Evolutionary conservation across 106 monocot genomes (phyloP), one percentile per base, ranked within the genome.

Genomic region (Dendrobium nobile): DNA sequence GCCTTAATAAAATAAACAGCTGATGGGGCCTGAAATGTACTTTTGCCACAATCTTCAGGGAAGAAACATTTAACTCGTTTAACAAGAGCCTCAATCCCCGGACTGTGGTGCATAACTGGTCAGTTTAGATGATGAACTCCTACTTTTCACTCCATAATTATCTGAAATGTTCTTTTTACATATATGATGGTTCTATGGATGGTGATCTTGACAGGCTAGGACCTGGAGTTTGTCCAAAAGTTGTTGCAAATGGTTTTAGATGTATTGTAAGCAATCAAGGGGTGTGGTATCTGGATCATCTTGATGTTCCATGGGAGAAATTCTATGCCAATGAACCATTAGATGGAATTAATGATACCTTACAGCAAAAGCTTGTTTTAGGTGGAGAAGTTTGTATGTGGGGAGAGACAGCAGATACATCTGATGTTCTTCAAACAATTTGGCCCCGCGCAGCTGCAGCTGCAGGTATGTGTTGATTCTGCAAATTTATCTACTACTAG

Each of bases 301-400:
- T 95, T 9, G 91, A 99, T 82, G 74, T 90, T 70, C 90, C 91
- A 9, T 99, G 99, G 99, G 86, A 99, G 81, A 68, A 84, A 74
- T 85, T 99, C 85, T 99, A 99, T 77, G 88, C 43, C 0, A 85
- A 72, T 31, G 99, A 99, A 58, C 95, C 99, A 22, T 56, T 95
- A 20, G 99, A 93, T 55, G 99, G 99, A 78, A 99, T 99, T 80
- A 47, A 77, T 65, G 85, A 89, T 79, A 41, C 79, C 51, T 45
- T 47, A 1, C 91, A 91, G 54, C 91, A 95, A 86, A 59, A 91
- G 73, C 95, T 99, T 83, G 93, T 99, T 65, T 82, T 99, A 79
- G 99, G 99, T 2, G 99, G 99, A 44, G 99, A 99, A 51, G 93
- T 95, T 84, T 99, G 99, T 84, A 95, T 99, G 99, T 99, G 99